These are phyloP conservation scores for Diaporthe sp. DNA, from an alignment of 2,329 filamentous ascomycete genomes.

Conservation along the genomic window DNA sequence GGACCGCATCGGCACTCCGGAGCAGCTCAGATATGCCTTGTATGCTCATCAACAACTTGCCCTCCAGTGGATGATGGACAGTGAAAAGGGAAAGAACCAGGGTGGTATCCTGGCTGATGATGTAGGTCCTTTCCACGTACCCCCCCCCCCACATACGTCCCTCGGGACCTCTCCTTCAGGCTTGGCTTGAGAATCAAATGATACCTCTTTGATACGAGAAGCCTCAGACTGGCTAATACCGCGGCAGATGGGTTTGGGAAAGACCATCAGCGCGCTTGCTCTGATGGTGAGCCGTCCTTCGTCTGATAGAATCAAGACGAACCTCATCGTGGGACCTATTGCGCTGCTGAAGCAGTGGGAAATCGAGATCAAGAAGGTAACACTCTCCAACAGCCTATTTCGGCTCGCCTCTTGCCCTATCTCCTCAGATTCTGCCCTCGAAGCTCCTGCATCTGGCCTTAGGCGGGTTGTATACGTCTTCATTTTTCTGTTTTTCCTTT, in stretches of 20 bases:
- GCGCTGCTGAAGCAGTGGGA: slow-evolving; percentile 88
- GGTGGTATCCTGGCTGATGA: slow-evolving; percentile 85
- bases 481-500: background rate
- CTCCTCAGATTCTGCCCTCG: background rate
- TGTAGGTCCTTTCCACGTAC: slow-evolving; percentile 1
- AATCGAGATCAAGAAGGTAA: slow-evolving; percentile 74
- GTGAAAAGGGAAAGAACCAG: slow-evolving; percentile 81
- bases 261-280: slow-evolving; percentile 86
- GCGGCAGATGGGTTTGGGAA: slow-evolving; percentile 79
- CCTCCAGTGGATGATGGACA: slow-evolving; percentile 80
- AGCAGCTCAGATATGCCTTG: slow-evolving; percentile 75
- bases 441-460: background rate
- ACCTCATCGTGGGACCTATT: slow-evolving; percentile 85
- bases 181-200: background rate
- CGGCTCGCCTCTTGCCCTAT: background rate
- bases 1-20: slow-evolving; percentile 77
- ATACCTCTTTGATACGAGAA: too few relatives aligned
- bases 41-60: slow-evolving; percentile 88
- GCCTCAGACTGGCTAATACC: background rate
- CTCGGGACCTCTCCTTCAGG: background rate
- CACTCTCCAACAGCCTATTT: background rate
- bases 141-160: background rate
- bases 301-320: slow-evolving; percentile 73
- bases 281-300: slow-evolving; percentile 80
- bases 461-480: background rate